phyloP scores from a whole-genome alignment of 768 basidiomycete genomes.

The Boletus subcaerulescens region DNA sequence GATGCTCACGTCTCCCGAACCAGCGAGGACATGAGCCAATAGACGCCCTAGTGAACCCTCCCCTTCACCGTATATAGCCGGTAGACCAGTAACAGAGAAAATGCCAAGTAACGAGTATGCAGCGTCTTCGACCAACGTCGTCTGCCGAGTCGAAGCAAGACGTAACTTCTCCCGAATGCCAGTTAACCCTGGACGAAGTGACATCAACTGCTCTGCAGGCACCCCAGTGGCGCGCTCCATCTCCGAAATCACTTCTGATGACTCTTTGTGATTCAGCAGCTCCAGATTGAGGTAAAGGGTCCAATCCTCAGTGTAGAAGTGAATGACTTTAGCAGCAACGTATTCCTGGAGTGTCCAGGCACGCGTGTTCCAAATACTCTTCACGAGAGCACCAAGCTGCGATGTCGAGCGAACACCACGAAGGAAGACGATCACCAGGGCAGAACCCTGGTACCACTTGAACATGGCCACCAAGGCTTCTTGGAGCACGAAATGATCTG shows the following conservation, averaged over 20 bases:
- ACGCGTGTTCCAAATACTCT: constrained; percentile 9
- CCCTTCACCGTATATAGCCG: background rate
- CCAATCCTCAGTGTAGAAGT: background rate
- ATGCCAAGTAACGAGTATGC: too few relatives aligned
- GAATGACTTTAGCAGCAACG: background rate
- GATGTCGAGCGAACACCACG: background rate
- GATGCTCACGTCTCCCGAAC: background rate
- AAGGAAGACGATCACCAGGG: background rate
- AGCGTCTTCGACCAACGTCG: background rate
- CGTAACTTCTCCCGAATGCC: background rate
- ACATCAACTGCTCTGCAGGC: background rate
- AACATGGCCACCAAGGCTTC: background rate
- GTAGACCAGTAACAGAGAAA: background rate
- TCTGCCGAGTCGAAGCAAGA: background rate
- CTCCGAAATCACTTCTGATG: background rate
- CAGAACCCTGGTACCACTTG: background rate
- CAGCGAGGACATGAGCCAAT: background rate
- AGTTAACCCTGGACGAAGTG: background rate
- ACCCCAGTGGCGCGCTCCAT: background rate
- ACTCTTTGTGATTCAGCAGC: background rate
- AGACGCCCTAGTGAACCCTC: background rate
- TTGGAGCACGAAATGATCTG: background rate
- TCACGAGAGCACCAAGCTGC: background rate
- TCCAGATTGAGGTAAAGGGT: background rate
- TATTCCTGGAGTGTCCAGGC: background rate